phyloP scores from a whole-genome alignment of 352 stramenopile genomes.

The Thalassiosira sp. region DNA sequence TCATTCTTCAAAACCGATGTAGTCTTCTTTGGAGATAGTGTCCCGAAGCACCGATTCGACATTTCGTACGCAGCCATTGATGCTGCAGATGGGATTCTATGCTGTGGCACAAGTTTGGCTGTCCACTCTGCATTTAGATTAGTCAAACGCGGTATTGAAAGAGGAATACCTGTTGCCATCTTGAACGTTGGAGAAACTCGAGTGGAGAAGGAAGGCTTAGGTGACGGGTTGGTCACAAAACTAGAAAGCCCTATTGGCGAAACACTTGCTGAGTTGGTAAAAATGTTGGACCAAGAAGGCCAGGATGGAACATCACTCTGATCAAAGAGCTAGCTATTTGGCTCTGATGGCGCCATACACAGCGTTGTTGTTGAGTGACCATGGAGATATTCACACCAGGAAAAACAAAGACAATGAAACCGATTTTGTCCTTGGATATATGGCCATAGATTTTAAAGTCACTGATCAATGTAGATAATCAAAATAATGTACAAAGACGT shows the following conservation, averaged over 20 bases:
- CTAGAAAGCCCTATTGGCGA: conserved; percentile 70
- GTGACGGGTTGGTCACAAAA: conserved; percentile 63
- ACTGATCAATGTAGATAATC: too few species aligned
- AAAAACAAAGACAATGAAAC: too few species aligned
- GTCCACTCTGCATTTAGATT: conserved; percentile 94
- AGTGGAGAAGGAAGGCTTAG: conserved; percentile 37
- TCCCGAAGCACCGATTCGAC: conserved; percentile 86
- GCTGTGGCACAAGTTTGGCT: conserved; percentile 92
- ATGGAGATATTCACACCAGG: background rate
- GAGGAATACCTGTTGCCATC: conserved; percentile 64
- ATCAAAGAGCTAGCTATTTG: too few species aligned
- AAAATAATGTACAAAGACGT: too few species aligned
- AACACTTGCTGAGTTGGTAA: conserved; percentile 58
- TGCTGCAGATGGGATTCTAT: conserved; percentile 87
- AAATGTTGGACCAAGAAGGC: conserved; percentile 26
- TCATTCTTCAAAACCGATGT: conserved; percentile 90
- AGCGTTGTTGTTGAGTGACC: background rate
- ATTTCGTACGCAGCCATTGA: conserved; percentile 82
- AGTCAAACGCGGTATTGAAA: conserved; percentile 80
- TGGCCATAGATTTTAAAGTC: too few species aligned
- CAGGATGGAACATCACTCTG: background rate
- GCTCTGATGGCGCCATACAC: too few species aligned
- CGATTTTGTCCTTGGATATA: too few species aligned
- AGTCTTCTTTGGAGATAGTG: conserved; percentile 96
- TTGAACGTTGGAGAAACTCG: conserved; percentile 80